phyloP scores from a whole-genome alignment of 768 basidiomycete species.

The Podaxis carcinomalis region DNA sequence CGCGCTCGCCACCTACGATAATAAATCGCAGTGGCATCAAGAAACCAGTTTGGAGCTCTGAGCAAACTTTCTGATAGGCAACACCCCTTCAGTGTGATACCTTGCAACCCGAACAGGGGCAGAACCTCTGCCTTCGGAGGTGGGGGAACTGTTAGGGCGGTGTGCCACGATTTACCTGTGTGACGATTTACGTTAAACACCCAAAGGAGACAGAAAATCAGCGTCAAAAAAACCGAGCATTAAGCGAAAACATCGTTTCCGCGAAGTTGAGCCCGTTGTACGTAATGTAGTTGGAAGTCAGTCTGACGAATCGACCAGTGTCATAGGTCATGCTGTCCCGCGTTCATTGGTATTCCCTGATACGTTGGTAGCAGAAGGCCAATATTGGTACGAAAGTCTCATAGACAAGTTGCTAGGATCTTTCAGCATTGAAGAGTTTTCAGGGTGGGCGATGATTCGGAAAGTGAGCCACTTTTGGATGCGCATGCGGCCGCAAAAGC shows the following conservation, averaged over 20 bases:
- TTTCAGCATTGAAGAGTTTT: neutral
- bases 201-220: slow-evolving; percentile 12
- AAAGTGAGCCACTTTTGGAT: neutral
- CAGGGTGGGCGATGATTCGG: neutral
- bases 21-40: neutral
- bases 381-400: neutral
- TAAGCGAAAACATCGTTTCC: slow-evolving; percentile 24
- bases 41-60: neutral
- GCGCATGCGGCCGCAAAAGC: neutral
- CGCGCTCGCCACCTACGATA: neutral
- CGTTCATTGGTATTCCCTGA: slow-evolving; percentile 33
- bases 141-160: neutral
- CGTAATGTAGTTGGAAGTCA: slow-evolving; percentile 34
- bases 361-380: slow-evolving; percentile 25
- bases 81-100: neutral
- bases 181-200: neutral
- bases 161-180: neutral
- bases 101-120: neutral
- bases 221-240: slow-evolving; percentile 17
- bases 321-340: slow-evolving; percentile 36
- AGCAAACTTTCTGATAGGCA: neutral
- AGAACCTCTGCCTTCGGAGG: neutral
- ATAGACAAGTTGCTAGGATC: too few species aligned
- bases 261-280: slow-evolving; percentile 26
- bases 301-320: slow-evolving; percentile 28